These are phyloP conservation scores for Iberis amara DNA, from an alignment of 441 rosid genomes.

Conservation along the genomic window DNA sequence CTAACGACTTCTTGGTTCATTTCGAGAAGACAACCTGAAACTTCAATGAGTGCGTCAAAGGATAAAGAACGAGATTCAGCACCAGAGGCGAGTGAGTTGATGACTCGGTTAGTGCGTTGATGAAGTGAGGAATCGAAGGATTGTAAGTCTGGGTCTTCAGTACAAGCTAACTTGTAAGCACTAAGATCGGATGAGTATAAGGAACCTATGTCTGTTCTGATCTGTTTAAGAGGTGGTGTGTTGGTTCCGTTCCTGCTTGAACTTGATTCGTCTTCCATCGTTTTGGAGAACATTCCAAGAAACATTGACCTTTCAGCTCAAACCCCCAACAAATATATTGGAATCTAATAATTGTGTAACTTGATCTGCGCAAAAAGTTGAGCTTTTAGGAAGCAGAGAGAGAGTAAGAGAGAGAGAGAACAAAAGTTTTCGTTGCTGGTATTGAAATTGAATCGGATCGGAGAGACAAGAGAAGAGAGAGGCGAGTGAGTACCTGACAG, in stretches of 20 bases:
- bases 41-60: slow-evolving; percentile 52
- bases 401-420: not conserved
- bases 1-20: slow-evolving; percentile 58
- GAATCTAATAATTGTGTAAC: not conserved
- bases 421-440: not conserved
- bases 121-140: slow-evolving; percentile 45
- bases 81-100: slow-evolving; percentile 43
- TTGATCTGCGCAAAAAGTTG: slow-evolving; percentile 8
- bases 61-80: slow-evolving; percentile 44
- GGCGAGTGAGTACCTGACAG: not conserved
- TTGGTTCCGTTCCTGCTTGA: slow-evolving; percentile 34
- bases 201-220: slow-evolving; percentile 32
- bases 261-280: slow-evolving; percentile 35
- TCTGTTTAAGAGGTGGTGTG: slow-evolving; percentile 15
- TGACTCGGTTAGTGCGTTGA: slow-evolving; percentile 44
- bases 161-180: slow-evolving; percentile 56
- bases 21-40: slow-evolving; percentile 47
- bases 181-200: slow-evolving; percentile 42
- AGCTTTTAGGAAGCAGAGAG: slow-evolving; percentile 7
- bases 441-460: not conserved
- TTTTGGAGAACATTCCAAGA: slow-evolving; percentile 28
- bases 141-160: slow-evolving; percentile 45
- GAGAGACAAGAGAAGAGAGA: not conserved
- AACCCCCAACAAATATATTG: not conserved
- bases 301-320: slow-evolving; percentile 19